These are phyloP conservation scores for Silene conica DNA, from an alignment of 148 eudicot species.

Conservation along the genomic window DNA sequence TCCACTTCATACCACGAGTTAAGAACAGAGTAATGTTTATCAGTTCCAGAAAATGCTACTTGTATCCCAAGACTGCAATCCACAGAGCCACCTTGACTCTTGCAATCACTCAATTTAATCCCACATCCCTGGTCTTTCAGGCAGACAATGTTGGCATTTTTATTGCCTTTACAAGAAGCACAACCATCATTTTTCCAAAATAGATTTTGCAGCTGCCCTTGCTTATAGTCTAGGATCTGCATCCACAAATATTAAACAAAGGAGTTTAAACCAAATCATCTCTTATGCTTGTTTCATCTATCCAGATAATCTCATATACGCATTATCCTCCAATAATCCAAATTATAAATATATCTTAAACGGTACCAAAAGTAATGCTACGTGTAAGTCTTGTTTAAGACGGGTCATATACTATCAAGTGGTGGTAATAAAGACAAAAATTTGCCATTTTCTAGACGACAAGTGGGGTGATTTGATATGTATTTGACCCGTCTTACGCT, in stretches of 20 bases:
- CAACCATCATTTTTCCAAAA: constrained; percentile 97
- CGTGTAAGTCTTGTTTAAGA: too few species aligned
- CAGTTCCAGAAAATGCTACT: constrained; percentile 87
- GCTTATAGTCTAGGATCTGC: constrained; percentile 75
- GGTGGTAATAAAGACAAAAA: too few species aligned
- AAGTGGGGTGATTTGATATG: too few species aligned
- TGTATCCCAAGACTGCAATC: constrained; percentile 93
- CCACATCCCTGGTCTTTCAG: constrained; percentile 82
- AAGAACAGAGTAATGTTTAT: constrained; percentile 62
- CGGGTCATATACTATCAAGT: too few species aligned
- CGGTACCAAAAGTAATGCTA: too few species aligned
- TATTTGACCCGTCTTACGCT: too few species aligned
- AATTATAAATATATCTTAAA: too few species aligned
- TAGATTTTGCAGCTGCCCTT: constrained; percentile 78
- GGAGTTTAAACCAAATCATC: neutral
- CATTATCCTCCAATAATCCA: neutral
- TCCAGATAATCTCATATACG: neutral
- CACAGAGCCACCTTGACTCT: constrained; percentile 54
- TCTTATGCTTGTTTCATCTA: neutral
- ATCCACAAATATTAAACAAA: neutral
- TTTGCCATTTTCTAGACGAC: too few species aligned
- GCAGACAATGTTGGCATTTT: constrained; percentile 60
- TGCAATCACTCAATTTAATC: constrained; percentile 53
- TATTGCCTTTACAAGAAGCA: constrained; percentile 55
- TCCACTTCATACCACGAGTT: constrained; percentile 86